These are phyloP conservation scores for Chrysoporthe cubensis DNA, from an alignment of 2,329 filamentous ascomycete species.

Conservation along the genomic window DNA sequence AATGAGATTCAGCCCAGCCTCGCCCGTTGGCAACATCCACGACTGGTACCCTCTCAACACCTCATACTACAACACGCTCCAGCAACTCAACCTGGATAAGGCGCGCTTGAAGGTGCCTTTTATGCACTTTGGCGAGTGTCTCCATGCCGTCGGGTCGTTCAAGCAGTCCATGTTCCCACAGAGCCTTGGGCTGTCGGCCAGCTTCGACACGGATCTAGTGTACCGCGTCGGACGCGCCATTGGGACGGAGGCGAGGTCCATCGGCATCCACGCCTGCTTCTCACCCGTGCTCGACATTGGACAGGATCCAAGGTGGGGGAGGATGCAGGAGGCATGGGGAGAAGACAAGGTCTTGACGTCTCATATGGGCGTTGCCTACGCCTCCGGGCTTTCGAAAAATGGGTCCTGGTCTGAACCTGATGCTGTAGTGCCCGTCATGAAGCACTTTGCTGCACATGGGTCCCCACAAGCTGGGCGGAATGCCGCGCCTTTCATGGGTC, in stretches of 20 bases:
- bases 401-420: conserved; percentile 46
- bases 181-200: conserved; percentile 45
- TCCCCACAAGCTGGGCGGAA: conserved; percentile 47
- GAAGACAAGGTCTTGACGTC: conserved; percentile 50
- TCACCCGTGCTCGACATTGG: conserved; percentile 49
- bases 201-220: conserved; percentile 47
- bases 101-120: conserved; percentile 45
- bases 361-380: conserved; percentile 49
- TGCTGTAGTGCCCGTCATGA: conserved; percentile 48
- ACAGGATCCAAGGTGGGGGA: conserved; percentile 48
- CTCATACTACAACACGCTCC: conserved; percentile 46
- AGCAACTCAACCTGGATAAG: conserved; percentile 43
- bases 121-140: conserved; percentile 48
- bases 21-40: conserved; percentile 46
- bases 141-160: conserved; percentile 49
- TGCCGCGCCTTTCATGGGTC: conserved; percentile 48
- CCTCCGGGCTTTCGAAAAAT: conserved; percentile 49
- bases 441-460: conserved; percentile 51
- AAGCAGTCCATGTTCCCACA: conserved; percentile 52
- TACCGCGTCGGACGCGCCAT: conserved; percentile 47
- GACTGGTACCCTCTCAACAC: conserved; percentile 49
- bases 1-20: conserved; percentile 42
- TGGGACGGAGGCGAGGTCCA: conserved; percentile 47
- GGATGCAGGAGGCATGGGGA: conserved; percentile 52
- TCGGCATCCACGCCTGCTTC: conserved; percentile 49